Evolutionary conservation across 257 asterid species (phyloP).

Genomic region (Ballota nigra): DNA sequence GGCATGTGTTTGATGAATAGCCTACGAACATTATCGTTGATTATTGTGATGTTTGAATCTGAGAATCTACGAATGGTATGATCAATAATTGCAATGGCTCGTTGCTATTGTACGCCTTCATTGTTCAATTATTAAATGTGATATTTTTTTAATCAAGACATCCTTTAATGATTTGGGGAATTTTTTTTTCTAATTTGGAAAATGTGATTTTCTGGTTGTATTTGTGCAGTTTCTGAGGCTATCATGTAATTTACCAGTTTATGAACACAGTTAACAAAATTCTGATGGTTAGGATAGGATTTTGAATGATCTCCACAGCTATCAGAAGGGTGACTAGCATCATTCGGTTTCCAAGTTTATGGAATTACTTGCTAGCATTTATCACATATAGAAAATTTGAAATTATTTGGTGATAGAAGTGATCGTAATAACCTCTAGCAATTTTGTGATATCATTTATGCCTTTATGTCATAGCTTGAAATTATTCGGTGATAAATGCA

Average conservation of each 20-base stretch:
- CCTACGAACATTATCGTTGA: conserved; percentile 6
- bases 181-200: conserved; percentile 1
- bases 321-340: background rate
- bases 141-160: background rate
- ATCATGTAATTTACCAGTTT: background rate
- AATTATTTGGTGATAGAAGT: background rate
- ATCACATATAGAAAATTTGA: background rate
- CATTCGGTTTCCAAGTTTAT: background rate
- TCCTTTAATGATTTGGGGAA: conserved; percentile 6
- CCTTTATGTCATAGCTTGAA: background rate
- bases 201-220: background rate
- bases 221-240: background rate
- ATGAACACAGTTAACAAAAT: background rate
- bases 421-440: background rate
- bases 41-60: background rate
- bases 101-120: background rate
- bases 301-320: conserved; percentile 11
- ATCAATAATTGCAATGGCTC: background rate
- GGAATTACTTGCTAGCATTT: background rate
- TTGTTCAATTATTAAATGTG: background rate
- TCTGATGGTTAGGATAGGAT: background rate
- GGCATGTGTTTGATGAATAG: background rate
- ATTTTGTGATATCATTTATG: background rate
- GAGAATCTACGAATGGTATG: background rate
- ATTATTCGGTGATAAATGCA: background rate